These are phyloP conservation scores for Aspergillus ibericus DNA, from an alignment of 2,329 filamentous ascomycete genomes.

Conservation along the genomic window DNA sequence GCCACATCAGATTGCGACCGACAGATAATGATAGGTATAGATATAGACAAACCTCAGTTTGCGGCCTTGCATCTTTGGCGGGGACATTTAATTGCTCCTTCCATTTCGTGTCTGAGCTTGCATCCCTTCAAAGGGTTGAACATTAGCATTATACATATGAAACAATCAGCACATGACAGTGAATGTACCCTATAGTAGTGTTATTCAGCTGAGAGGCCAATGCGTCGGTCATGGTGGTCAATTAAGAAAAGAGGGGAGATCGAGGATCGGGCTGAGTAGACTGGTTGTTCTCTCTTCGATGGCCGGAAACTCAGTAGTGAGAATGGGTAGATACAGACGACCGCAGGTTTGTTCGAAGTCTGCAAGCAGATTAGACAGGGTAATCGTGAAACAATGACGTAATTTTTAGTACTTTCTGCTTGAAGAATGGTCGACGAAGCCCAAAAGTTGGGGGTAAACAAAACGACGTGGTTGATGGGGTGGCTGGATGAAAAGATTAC, in stretches of 20 bases:
- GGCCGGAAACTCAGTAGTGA: not conserved
- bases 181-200: constrained; percentile 43
- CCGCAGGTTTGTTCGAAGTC: not conserved
- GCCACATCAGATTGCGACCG: constrained; percentile 18
- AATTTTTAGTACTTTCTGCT: not conserved
- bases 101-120: constrained; percentile 42
- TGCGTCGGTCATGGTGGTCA: constrained; percentile 43
- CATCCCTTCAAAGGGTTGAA: constrained; percentile 33
- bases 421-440: not conserved
- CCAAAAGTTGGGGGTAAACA: not conserved
- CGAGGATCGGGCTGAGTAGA: not conserved
- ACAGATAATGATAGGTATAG: not conserved
- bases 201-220: constrained; percentile 48
- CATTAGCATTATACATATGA: constrained; percentile 13
- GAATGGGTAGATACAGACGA: not conserved
- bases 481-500: not conserved
- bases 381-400: not conserved
- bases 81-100: constrained; percentile 49
- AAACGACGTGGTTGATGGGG: not conserved
- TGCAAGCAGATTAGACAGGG: not conserved
- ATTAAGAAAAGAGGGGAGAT: constrained; percentile 8
- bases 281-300: not conserved
- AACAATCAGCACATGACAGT: not conserved
- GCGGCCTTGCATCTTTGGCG: constrained; percentile 49
- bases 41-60: constrained; percentile 47